A percentile compares a stretch with the other conserved stretches of the same genome.
Conservation (phyloP, 169 alveolate genomes). For the Plasmodium knowlesi region DNA sequence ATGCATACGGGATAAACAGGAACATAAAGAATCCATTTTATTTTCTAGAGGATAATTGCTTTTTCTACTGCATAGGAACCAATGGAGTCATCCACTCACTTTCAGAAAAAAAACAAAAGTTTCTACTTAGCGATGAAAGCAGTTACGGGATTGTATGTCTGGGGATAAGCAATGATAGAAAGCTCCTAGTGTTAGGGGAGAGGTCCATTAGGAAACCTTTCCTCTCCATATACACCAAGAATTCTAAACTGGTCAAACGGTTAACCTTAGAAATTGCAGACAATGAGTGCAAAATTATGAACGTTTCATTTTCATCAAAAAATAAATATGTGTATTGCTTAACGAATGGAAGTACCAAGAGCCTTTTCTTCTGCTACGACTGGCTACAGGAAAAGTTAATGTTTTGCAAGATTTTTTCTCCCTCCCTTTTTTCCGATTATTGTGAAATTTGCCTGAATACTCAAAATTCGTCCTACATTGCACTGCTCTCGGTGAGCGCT, state of each 20-base stretch:
- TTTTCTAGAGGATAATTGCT: slow-evolving; percentile 35
- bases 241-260: slow-evolving; percentile 28
- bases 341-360: slow-evolving; percentile 70
- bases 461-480: slow-evolving; percentile 56
- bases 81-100: slow-evolving; percentile 69
- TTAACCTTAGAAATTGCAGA: slow-evolving; percentile 47
- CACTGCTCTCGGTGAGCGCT: slow-evolving; percentile 16
- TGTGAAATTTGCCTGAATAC: slow-evolving; percentile 46
- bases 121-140: slow-evolving; percentile 47
- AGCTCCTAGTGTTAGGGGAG: slow-evolving; percentile 66
- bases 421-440: slow-evolving; percentile 9
- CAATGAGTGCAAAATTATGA: slow-evolving; percentile 61
- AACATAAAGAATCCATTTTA: slow-evolving; percentile 51
- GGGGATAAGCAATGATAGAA: slow-evolving; percentile 57
- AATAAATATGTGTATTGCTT: slow-evolving; percentile 69
- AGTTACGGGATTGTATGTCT: slow-evolving; percentile 68
- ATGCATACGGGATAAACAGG: slow-evolving; percentile 67
- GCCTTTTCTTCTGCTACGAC: slow-evolving; percentile 72
- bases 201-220: slow-evolving; percentile 54
- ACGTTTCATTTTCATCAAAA: slow-evolving; percentile 51
- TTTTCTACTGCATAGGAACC: slow-evolving; percentile 52
- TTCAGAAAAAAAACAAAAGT: slow-evolving; percentile 39
- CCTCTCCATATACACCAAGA: slow-evolving; percentile 32
- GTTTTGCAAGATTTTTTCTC: slow-evolving; percentile 45
- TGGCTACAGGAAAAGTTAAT: slow-evolving; percentile 61